phyloP scores from a whole-genome alignment of 164 flowering plant species.

The Houttuynia cordata region DNA sequence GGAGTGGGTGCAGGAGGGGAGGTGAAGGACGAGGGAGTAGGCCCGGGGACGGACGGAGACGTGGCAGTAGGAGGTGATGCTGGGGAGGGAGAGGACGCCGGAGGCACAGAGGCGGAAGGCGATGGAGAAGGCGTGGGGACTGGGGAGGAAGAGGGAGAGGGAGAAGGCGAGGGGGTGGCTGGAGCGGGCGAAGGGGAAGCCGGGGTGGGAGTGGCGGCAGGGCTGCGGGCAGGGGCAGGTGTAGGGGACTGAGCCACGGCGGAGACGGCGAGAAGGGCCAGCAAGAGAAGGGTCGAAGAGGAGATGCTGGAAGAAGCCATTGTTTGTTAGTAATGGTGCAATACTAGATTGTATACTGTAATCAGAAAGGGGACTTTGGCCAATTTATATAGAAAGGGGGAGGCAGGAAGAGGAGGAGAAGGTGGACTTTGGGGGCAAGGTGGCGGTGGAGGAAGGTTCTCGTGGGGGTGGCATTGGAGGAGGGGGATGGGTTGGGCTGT shows the following conservation, averaged over 20 bases:
- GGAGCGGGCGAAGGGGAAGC: neutral
- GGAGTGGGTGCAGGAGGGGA: neutral
- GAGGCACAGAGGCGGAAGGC: neutral
- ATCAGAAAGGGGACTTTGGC: neutral
- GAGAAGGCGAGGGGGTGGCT: neutral
- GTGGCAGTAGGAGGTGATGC: neutral
- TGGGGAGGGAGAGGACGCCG: neutral
- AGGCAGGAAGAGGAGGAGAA: neutral
- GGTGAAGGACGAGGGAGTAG: neutral
- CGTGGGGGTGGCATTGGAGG: no score
- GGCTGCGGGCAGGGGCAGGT: neutral
- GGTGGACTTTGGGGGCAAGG: neutral
- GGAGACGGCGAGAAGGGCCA: neutral
- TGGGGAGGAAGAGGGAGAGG: neutral
- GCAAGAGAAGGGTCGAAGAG: neutral
- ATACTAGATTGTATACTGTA: no score
- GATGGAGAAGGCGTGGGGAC: neutral
- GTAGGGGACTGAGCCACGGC: neutral
- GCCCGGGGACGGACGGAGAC: neutral
- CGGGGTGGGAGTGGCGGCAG: constrained; percentile 1
- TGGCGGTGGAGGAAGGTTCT: neutral
- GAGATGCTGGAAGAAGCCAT: neutral
- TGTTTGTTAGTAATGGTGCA: no score
- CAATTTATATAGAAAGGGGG: neutral
- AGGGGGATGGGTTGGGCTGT: no score